Percentiles rank a stretch among this genome's conserved stretches.
These are phyloP conservation scores for Harringtonia aguacate DNA, from an alignment of 2,329 filamentous ascomycete species.

Conservation along the genomic window DNA sequence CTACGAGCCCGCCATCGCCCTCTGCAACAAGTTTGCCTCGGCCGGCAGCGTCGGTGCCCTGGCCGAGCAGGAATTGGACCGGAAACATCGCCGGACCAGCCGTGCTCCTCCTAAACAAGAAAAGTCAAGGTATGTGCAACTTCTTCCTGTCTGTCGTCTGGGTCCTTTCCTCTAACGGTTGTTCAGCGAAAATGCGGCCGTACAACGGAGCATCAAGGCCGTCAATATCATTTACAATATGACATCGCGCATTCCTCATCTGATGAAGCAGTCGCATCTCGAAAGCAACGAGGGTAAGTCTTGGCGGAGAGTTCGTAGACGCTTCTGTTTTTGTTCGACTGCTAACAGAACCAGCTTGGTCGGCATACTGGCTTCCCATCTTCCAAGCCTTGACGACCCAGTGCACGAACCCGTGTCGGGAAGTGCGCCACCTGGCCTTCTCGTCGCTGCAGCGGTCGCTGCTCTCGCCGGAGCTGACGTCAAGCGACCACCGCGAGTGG, in stretches of 20 bases:
- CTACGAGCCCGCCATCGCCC: slow-evolving; percentile 74
- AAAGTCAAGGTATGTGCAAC: slow-evolving; percentile 41
- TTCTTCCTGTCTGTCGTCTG: neutral
- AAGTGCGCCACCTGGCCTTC: slow-evolving; percentile 83
- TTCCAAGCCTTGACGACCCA: slow-evolving; percentile 82
- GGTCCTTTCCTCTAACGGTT: neutral
- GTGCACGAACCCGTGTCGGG: slow-evolving; percentile 88
- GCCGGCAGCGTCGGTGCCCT: slow-evolving; percentile 63
- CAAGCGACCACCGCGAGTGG: slow-evolving; percentile 83
- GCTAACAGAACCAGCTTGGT: slow-evolving; percentile 61
- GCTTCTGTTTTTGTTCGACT: slow-evolving; percentile 1
- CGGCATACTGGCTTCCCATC: slow-evolving; percentile 93
- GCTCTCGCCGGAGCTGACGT: slow-evolving; percentile 72
- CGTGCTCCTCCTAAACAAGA: slow-evolving; percentile 36
- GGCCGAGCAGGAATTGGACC: slow-evolving; percentile 58
- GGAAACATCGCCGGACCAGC: slow-evolving; percentile 20
- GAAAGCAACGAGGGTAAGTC: slow-evolving; percentile 67
- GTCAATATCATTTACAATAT: slow-evolving; percentile 74
- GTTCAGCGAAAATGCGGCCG: slow-evolving; percentile 58
- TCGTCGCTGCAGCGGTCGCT: slow-evolving; percentile 76
- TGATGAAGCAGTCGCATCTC: slow-evolving; percentile 89
- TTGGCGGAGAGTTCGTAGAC: slow-evolving; percentile 4
- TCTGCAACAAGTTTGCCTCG: slow-evolving; percentile 84
- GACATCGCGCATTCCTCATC: slow-evolving; percentile 67
- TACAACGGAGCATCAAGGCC: slow-evolving; percentile 69